Conservation (phyloP, 164 flowering plant species). For the Houttuynia cordata region DNA sequence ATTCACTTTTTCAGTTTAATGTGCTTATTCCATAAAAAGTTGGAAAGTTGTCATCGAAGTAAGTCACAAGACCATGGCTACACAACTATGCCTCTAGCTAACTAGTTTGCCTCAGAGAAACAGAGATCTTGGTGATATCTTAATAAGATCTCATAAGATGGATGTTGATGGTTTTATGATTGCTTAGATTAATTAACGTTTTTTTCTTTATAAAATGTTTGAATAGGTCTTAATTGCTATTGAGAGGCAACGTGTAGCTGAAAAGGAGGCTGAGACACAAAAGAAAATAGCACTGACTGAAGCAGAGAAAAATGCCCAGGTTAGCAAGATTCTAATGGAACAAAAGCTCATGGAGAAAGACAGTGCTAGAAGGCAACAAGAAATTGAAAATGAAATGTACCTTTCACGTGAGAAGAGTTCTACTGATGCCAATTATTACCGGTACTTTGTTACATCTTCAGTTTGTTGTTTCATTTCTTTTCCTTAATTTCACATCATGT, state of each 20-base stretch:
- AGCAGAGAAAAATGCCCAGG: conserved; percentile 80
- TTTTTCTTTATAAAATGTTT: background rate
- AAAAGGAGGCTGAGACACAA: conserved; percentile 63
- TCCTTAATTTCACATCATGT: too few relatives aligned
- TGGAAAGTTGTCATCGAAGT: too few relatives aligned
- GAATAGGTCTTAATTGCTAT: conserved; percentile 71
- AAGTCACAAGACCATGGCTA: too few relatives aligned
- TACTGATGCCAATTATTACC: conserved; percentile 75
- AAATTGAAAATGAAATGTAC: conserved; percentile 83
- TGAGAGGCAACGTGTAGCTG: conserved; percentile 78
- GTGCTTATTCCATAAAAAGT: too few relatives aligned
- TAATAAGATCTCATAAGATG: too few relatives aligned
- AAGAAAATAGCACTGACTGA: conserved; percentile 88
- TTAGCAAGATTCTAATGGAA: conserved; percentile 84
- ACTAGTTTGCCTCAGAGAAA: too few relatives aligned
- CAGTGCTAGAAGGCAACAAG: conserved; percentile 53
- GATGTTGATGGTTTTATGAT: too few relatives aligned
- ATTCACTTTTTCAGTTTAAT: too few relatives aligned
- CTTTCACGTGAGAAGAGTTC: conserved; percentile 71
- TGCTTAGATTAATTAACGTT: too few relatives aligned
- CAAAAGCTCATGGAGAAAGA: conserved; percentile 89
- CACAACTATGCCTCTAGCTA: too few relatives aligned
- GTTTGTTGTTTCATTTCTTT: too few relatives aligned
- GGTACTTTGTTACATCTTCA: conserved; percentile 17
- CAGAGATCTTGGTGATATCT: too few relatives aligned